Percentiles rank a stretch among this genome's conserved stretches.
Evolutionary conservation across 1,284 basidiomycete genomes (phyloP).

Genomic region (Bjerkandera adusta): DNA sequence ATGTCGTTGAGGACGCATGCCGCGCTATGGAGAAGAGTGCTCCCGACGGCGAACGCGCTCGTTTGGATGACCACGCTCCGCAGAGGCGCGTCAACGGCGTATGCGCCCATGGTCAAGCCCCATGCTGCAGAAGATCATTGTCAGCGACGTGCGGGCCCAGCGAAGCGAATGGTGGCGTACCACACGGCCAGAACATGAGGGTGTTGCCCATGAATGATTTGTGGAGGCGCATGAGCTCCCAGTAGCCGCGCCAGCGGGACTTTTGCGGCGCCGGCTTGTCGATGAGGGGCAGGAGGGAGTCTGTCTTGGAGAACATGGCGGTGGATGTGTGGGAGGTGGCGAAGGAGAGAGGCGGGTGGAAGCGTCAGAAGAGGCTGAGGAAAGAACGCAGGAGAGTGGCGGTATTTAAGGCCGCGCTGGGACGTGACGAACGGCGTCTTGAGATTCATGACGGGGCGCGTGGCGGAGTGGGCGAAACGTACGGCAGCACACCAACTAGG

Average conservation of each 20-base stretch:
- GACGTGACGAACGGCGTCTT: too few species aligned
- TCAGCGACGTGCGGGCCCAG: neutral
- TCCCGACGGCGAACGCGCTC: slow-evolving; percentile 21
- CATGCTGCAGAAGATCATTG: slow-evolving; percentile 18
- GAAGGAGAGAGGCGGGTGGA: neutral
- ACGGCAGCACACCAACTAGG: too few species aligned
- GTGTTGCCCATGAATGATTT: slow-evolving; percentile 31
- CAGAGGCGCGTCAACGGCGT: slow-evolving; percentile 17
- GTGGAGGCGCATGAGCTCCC: slow-evolving; percentile 31
- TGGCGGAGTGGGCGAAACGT: too few species aligned
- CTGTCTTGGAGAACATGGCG: slow-evolving; percentile 2
- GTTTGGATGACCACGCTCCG: slow-evolving; percentile 17
- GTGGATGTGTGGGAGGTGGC: too few species aligned
- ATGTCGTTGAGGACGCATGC: slow-evolving; percentile 39
- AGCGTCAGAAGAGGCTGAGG: too few species aligned
- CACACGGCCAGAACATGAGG: slow-evolving; percentile 33
- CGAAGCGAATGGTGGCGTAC: slow-evolving; percentile 17
- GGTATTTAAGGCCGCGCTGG: too few species aligned
- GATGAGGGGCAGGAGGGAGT: slow-evolving; percentile 11
- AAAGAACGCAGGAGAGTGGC: too few species aligned
- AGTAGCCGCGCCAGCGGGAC: slow-evolving; percentile 19
- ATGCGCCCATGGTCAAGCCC: slow-evolving; percentile 27
- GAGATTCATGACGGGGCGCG: too few species aligned
- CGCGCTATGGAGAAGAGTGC: slow-evolving; percentile 30
- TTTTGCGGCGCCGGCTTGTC: slow-evolving; percentile 5